Evolutionary conservation across 2,329 filamentous ascomycete genomes (phyloP).

Genomic region (Colletotrichum brevisporum): DNA sequence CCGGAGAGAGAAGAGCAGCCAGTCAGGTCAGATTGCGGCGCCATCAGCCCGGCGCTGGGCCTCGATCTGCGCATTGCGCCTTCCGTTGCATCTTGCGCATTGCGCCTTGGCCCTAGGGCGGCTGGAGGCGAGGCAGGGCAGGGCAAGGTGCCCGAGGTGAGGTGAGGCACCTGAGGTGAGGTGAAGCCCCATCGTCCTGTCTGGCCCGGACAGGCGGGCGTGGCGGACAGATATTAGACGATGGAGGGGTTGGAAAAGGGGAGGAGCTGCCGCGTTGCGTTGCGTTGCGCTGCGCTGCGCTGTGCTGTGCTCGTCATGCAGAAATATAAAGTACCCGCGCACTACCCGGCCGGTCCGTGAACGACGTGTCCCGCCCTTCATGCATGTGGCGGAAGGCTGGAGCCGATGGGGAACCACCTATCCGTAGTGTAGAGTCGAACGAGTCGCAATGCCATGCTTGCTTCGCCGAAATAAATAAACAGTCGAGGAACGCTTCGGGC

Average conservation of each 20-base stretch:
- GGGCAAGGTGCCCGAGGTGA: too few species aligned
- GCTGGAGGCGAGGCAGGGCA: too few species aligned
- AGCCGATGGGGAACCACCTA: not conserved
- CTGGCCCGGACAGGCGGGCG: constrained; percentile 43
- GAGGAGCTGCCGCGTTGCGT: too few species aligned
- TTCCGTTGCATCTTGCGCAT: constrained; percentile 1
- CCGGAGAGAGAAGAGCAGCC: constrained; percentile 15
- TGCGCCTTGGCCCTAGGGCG: constrained; percentile 14
- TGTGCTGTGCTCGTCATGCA: constrained; percentile 33
- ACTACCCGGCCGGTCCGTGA: constrained; percentile 33
- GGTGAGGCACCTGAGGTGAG: too few species aligned
- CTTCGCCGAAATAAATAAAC: constrained; percentile 31
- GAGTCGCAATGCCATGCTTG: constrained; percentile 22
- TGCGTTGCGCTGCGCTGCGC: too few species aligned
- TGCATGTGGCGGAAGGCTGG: constrained; percentile 11
- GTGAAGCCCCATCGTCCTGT: not conserved
- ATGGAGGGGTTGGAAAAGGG: constrained; percentile 46
- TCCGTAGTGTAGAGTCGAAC: constrained; percentile 5
- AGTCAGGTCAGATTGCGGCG: constrained; percentile 29
- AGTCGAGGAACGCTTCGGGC: constrained; percentile 30
- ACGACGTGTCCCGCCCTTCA: constrained; percentile 19
- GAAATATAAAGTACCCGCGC: constrained; percentile 33
- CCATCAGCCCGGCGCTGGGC: constrained; percentile 15
- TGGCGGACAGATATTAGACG: constrained; percentile 43
- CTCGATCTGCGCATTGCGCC: not conserved